These are phyloP conservation scores for Zangia roseola DNA, from an alignment of 768 basidiomycete genomes.

Conservation along the genomic window DNA sequence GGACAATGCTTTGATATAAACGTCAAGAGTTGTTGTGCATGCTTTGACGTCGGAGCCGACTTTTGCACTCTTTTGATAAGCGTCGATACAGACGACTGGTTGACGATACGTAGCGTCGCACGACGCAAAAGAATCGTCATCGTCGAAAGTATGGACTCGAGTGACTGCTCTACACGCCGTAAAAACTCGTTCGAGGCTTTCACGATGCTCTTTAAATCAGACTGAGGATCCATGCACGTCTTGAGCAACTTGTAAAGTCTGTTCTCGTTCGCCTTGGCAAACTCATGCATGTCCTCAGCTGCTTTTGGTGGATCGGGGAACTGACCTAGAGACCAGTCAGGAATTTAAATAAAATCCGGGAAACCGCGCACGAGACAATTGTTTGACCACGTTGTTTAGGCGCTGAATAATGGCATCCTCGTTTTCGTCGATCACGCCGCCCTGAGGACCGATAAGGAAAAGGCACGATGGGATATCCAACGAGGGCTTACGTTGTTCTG, in stretches of 20 bases:
- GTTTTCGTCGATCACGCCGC: conserved; percentile 85
- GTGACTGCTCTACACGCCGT: conserved; percentile 70
- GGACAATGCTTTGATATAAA: conserved; percentile 77
- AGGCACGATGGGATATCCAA: not conserved
- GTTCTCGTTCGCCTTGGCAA: conserved; percentile 85
- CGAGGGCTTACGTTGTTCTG: conserved; percentile 73
- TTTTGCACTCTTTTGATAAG: conserved; percentile 69
- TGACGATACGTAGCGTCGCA: conserved; percentile 70
- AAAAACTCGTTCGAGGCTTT: conserved; percentile 84
- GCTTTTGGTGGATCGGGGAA: conserved; percentile 75
- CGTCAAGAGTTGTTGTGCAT: conserved; percentile 52
- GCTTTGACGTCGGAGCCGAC: conserved; percentile 39
- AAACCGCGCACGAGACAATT: conserved; percentile 56
- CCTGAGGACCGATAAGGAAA: conserved; percentile 45
- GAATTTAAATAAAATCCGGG: not conserved
- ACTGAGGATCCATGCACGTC: conserved; percentile 79
- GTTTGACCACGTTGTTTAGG: conserved; percentile 54
- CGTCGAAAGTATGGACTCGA: conserved; percentile 58
- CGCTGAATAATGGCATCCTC: conserved; percentile 60
- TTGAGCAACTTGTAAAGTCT: conserved; percentile 83
- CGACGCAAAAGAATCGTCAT: conserved; percentile 71
- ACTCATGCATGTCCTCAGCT: conserved; percentile 72
- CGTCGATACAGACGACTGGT: conserved; percentile 81
- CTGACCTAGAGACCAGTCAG: conserved; percentile 35
- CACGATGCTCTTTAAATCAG: conserved; percentile 74